phyloP scores from a whole-genome alignment of 1,284 basidiomycete species.

The Testicularia cyperi region DNA sequence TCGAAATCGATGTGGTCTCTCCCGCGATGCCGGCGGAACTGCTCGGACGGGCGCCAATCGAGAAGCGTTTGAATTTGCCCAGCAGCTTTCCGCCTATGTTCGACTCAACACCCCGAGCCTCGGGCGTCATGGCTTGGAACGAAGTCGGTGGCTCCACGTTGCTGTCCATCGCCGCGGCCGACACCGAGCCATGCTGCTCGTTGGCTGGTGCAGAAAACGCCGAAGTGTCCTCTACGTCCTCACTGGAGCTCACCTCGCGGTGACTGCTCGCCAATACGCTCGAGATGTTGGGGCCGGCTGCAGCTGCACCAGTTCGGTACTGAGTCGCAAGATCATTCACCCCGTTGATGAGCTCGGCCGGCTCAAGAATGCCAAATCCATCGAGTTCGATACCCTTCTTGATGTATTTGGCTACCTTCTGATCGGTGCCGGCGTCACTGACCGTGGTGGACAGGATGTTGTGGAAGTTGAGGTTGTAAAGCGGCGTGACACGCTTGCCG shows the following conservation, averaged over 20 bases:
- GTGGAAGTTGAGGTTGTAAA: slow-evolving; percentile 91
- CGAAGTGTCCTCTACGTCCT: slow-evolving; percentile 13
- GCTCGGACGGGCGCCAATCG: slow-evolving; percentile 16
- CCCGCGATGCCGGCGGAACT: not conserved
- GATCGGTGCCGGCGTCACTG: slow-evolving; percentile 89
- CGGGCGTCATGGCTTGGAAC: slow-evolving; percentile 51
- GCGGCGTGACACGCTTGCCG: slow-evolving; percentile 75
- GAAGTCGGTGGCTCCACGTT: slow-evolving; percentile 40
- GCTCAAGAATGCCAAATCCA: slow-evolving; percentile 60
- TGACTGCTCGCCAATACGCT: slow-evolving; percentile 6
- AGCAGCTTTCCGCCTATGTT: slow-evolving; percentile 45
- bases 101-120: slow-evolving; percentile 34
- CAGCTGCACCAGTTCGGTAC: slow-evolving; percentile 1
- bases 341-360: slow-evolving; percentile 41
- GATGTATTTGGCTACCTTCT: slow-evolving; percentile 85
- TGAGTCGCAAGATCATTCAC: slow-evolving; percentile 40
- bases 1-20: slow-evolving; percentile 1
- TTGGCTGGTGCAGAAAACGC: slow-evolving; percentile 20
- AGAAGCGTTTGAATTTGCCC: slow-evolving; percentile 44
- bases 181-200: not conserved
- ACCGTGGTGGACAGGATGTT: slow-evolving; percentile 88
- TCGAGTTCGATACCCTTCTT: slow-evolving; percentile 68
- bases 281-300: slow-evolving; percentile 1
- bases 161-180: slow-evolving; percentile 1
- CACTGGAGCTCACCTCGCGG: slow-evolving; percentile 10